Percentiles rank a stretch among this genome's conserved stretches.
These are phyloP conservation scores for Rubia peregrina DNA, from an alignment of 305 asterid species.

Conservation along the genomic window DNA sequence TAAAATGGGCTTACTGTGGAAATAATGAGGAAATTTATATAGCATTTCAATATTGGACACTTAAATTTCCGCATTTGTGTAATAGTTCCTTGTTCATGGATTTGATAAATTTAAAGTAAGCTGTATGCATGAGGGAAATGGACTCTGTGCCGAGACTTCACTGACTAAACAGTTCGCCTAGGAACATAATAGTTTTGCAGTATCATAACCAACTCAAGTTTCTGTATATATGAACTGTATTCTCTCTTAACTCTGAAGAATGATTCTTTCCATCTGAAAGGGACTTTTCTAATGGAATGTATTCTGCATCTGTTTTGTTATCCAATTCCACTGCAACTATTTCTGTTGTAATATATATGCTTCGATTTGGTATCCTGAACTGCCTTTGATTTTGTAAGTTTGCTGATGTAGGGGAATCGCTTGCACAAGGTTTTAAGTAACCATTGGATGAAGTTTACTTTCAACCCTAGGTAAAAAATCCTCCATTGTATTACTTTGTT, in stretches of 20 bases:
- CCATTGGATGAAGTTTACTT: slow-evolving; percentile 97
- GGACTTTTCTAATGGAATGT: neutral
- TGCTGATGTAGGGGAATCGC: slow-evolving; percentile 72
- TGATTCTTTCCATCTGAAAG: neutral
- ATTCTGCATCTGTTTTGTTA: neutral
- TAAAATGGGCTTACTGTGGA: neutral
- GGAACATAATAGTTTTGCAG: neutral
- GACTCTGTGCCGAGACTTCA: neutral
- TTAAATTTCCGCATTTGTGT: neutral
- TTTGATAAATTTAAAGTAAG: neutral
- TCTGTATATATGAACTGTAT: neutral
- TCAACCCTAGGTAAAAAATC: slow-evolving; percentile 82
- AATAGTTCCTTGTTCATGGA: neutral
- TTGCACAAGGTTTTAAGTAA: slow-evolving; percentile 79
- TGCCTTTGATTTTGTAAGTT: slow-evolving; percentile 10
- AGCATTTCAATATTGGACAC: neutral
- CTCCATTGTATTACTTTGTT: slow-evolving; percentile 1
- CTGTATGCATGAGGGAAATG: neutral
- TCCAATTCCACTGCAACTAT: neutral
- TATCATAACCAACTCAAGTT: neutral
- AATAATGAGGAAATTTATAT: neutral
- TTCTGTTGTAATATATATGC: neutral
- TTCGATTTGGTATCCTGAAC: neutral
- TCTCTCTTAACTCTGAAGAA: neutral
- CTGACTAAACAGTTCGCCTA: neutral